These are phyloP conservation scores for Collariella sp. DNA, from an alignment of 495 filamentous ascomycete genomes.

Conservation along the genomic window DNA sequence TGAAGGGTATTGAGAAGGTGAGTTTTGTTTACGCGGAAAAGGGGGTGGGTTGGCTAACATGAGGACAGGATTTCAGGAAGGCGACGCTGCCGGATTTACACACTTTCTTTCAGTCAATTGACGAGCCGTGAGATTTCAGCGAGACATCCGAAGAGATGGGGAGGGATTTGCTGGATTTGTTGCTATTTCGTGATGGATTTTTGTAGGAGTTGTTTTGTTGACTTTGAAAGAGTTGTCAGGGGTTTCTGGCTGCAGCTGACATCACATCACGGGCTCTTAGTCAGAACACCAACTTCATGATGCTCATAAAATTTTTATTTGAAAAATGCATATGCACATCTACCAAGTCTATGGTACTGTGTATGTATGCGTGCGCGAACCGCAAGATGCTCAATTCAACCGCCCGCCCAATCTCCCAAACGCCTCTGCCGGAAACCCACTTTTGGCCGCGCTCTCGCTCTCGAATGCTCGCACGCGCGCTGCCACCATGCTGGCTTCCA, in stretches of 20 bases:
- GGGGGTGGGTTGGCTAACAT: not conserved
- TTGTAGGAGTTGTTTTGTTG: not conserved
- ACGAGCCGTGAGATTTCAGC: slow-evolving; percentile 8
- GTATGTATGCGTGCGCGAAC: not conserved
- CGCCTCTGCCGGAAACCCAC: slow-evolving; percentile 2
- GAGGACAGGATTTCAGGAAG: slow-evolving; percentile 15
- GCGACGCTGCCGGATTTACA: slow-evolving; percentile 13
- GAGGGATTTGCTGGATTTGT: not conserved
- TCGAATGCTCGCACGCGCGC: not conserved
- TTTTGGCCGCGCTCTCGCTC: slow-evolving; percentile 1
- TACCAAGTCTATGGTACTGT: slow-evolving; percentile 4
- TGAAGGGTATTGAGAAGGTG: slow-evolving; percentile 21
- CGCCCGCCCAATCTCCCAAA: slow-evolving; percentile 2
- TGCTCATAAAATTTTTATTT: not conserved
- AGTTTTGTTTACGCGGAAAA: not conserved
- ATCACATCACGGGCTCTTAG: not conserved
- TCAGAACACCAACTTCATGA: not conserved
- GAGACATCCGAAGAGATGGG: not conserved
- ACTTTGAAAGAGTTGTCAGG: not conserved
- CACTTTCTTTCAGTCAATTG: slow-evolving; percentile 16
- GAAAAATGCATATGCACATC: not conserved
- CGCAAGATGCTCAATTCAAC: not conserved
- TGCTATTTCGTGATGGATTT: not conserved
- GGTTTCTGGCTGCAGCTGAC: not conserved
- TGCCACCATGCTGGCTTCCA: slow-evolving; percentile 3